Base-by-base conservation (phyloP, 192 early-diverging fungal species). In the Spizellomyces sp. region DNA sequence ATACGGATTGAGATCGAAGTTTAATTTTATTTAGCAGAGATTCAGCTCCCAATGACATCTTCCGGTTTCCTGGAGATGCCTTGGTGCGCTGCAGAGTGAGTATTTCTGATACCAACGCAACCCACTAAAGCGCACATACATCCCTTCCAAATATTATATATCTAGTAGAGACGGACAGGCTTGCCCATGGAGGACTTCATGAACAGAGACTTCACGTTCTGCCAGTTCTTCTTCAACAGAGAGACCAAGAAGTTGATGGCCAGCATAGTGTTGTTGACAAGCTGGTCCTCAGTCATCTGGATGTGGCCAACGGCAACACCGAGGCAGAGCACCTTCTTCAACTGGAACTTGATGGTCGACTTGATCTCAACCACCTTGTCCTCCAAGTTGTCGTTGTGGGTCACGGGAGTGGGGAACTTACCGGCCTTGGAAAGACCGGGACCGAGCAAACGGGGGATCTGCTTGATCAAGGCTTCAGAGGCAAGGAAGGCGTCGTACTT, bases 331-430 rank as follows among this genome's bases (percentile, higher is more conserved):
- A 96, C 96, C 91, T 98, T 98, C 89, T 98, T 98, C 67, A 98
- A 84, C 86, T 98, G 96, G 91, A 98, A 98, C 91, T 96, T 98
- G 90, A 98, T 95, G 80, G 95, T 98, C 73, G 92, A 90, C 82
- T 93, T 93, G 85, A 96, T 87, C 81, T 98, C 96, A 77, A 89
- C 87, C 76, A 92, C 90, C 86, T 95, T 95, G 62, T 87, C 93
- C 43, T 85, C 84, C 50, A 98, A 82, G 83, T 89, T 86, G 69
- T 96, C 96, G 81, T 80, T 71, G 85, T 95, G 95, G 73, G 92
- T 86, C 76, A 98, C 89, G 56, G 96, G 95, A 67, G 95, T 94
- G 69, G 96, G 96, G 91, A 98, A 98, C 90, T 98, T 98, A 70
- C 96, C 96, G 75, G 93, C 90, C 92, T 98, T 98, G 90, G 95